Evolutionary conservation across 345 rosid genomes (phyloP), one percentile per base, ranked within the genome.

Genomic region (Lepidium aucheri): DNA sequence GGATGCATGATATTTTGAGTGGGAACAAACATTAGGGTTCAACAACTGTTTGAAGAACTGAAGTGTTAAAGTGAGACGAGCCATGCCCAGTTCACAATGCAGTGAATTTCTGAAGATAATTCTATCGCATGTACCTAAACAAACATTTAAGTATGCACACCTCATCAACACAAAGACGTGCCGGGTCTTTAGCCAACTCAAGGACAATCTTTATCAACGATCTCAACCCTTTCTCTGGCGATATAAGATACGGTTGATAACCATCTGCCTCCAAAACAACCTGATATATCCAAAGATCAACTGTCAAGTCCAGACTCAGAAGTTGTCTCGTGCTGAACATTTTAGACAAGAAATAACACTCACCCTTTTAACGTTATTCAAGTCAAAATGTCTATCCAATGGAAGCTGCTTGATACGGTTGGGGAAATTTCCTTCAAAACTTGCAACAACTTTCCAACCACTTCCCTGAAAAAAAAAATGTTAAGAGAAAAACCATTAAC

Each of bases 201-300:
- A 95, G 83, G 44, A 95, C 99, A 74, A 85, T 80, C 84, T 95
- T 95, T 78, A 95, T 95, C 63, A 95, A 79, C 53, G 99, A 95
- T 68, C 99, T 80, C 73, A 95, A 78, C 63, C 99, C 99, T 82
- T 91, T 95, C 83, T 95, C 99, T 4, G 99, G 99, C 49, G 98
- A 91, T 81, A 95, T 91, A 65, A 95, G 94, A 81, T 95, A 95
- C 17, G 99, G 99, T 68, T 95, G 99, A 80, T 95, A 95, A 67
- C 99, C 99, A 83, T 95, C 98, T 52, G 98, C 96, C 74, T 95
- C 98, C 61, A 95, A 77, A 44, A 95, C 99, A 77, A 90, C 82
- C 99, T 90, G 81, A 73, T 18, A 30, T 46, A 65, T 58, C 61
- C 41, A n/a, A 52, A 60, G 45, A 38, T 56, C n/a, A 38, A 64